A percentile compares a stretch with the other conserved stretches of the same genome.
phyloP scores from a whole-genome alignment of 805 yeast genomes.

The Lipomyces yamadae region DNA sequence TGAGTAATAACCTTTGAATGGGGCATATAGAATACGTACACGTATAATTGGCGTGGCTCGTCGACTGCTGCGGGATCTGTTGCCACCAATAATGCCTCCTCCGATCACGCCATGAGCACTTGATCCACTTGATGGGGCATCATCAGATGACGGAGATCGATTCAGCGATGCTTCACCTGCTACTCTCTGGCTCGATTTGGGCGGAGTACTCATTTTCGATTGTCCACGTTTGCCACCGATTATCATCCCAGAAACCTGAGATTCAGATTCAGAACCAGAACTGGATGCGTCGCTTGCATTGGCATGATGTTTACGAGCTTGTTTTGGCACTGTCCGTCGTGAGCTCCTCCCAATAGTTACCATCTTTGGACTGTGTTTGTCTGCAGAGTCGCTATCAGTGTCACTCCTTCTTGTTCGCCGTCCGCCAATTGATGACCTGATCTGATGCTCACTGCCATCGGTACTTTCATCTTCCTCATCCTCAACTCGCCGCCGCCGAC shows the following conservation, averaged over 20 bases:
- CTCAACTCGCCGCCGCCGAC: background rate
- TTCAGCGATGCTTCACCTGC: background rate
- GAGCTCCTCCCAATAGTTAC: background rate
- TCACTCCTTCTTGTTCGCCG: background rate
- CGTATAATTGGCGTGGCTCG: background rate
- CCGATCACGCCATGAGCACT: conserved; percentile 2
- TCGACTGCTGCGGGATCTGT: background rate
- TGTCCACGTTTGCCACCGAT: background rate
- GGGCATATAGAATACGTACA: background rate
- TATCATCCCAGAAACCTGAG: background rate
- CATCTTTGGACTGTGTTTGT: background rate
- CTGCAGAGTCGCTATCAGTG: background rate
- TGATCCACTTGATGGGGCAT: background rate
- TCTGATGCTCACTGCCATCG: background rate
- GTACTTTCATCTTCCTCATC: background rate
- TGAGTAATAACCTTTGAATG: background rate
- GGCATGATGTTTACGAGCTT: background rate
- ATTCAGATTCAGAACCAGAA: background rate
- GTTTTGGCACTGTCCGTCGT: background rate
- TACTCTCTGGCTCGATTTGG: background rate
- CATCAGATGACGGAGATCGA: background rate
- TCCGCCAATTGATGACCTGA: background rate
- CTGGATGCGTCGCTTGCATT: background rate
- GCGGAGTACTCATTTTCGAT: background rate
- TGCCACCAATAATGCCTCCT: conserved; percentile 2